phyloP scores from a whole-genome alignment of 768 basidiomycete genomes.

The Boletellus ananiceps region DNA sequence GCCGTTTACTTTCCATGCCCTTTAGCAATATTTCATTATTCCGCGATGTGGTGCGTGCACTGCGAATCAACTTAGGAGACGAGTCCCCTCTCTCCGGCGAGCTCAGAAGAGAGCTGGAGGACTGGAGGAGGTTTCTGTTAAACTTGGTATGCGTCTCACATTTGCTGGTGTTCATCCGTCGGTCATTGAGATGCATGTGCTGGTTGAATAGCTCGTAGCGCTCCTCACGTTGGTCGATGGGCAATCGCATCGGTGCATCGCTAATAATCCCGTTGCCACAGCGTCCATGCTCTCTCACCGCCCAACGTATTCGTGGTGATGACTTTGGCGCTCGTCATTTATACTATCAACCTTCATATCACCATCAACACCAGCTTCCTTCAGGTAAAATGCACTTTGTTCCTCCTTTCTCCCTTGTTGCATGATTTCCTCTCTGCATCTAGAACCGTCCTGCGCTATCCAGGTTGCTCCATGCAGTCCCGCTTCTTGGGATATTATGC shows the following conservation, averaged over 20 bases:
- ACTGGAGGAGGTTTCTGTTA: slow-evolving; percentile 20
- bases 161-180: not conserved
- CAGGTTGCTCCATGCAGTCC: slow-evolving; percentile 22
- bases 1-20: slow-evolving; percentile 8
- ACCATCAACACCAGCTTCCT: slow-evolving; percentile 14
- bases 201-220: slow-evolving; percentile 20
- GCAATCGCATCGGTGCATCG: not conserved
- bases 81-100: slow-evolving; percentile 10
- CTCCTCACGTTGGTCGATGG: slow-evolving; percentile 23
- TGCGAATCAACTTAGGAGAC: not conserved
- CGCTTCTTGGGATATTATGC: slow-evolving; percentile 23
- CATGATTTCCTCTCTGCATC: not conserved
- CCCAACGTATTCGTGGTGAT: slow-evolving; percentile 13
- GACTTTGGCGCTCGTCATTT: slow-evolving; percentile 26
- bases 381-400: slow-evolving; percentile 9
- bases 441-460: slow-evolving; percentile 15
- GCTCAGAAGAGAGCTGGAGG: slow-evolving; percentile 18
- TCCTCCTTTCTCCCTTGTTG: not conserved
- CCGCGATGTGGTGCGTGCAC: not conserved
- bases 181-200: not conserved
- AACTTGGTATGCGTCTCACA: slow-evolving; percentile 14
- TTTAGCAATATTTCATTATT: not conserved
- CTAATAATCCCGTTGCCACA: slow-evolving; percentile 6
- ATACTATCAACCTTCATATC: slow-evolving; percentile 29
- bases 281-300: slow-evolving; percentile 22